A percentile compares a stretch with the other conserved stretches of the same genome.
Evolutionary conservation across 495 filamentous ascomycete species (phyloP).

Genomic region (Parachaetomium inaequale): DNA sequence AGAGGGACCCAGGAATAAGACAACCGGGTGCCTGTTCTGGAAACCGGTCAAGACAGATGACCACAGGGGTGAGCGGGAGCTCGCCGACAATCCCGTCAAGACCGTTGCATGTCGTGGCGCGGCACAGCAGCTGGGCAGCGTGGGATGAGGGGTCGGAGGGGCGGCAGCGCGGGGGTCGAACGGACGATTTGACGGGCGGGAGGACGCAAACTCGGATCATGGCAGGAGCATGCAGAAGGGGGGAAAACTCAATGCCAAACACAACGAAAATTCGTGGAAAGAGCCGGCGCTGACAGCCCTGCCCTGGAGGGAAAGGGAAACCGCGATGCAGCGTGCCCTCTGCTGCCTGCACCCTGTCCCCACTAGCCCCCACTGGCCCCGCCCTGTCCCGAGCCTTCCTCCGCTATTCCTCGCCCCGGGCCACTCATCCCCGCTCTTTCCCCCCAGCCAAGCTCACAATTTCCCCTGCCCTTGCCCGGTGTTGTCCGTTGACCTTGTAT

Average conservation of each 20-base stretch:
- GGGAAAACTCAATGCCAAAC: not conserved
- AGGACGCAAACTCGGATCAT: not conserved
- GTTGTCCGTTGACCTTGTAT: constrained; percentile 3
- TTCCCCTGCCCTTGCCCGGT: not conserved
- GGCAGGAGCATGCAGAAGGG: not conserved
- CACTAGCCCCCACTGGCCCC: not conserved
- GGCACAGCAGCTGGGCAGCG: constrained; percentile 8
- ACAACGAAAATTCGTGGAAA: not conserved
- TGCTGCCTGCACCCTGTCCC: not conserved
- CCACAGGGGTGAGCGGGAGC: not conserved
- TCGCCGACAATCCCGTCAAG: not conserved
- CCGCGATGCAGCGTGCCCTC: not conserved
- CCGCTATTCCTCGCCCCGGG: not conserved
- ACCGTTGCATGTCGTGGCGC: constrained; percentile 14
- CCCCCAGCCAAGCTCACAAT: not conserved
- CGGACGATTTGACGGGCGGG: not conserved
- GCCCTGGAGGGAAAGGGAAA: not conserved
- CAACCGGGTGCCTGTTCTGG: not conserved
- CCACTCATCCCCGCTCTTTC: no score
- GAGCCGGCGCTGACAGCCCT: no score
- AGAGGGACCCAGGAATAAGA: not conserved
- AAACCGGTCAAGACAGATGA: not conserved
- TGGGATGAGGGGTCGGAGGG: constrained; percentile 15
- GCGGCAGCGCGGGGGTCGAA: not conserved
- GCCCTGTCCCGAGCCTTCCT: not conserved